Evolutionary conservation across 495 filamentous ascomycete species (phyloP).

Genomic region (Immersiella caudata): DNA sequence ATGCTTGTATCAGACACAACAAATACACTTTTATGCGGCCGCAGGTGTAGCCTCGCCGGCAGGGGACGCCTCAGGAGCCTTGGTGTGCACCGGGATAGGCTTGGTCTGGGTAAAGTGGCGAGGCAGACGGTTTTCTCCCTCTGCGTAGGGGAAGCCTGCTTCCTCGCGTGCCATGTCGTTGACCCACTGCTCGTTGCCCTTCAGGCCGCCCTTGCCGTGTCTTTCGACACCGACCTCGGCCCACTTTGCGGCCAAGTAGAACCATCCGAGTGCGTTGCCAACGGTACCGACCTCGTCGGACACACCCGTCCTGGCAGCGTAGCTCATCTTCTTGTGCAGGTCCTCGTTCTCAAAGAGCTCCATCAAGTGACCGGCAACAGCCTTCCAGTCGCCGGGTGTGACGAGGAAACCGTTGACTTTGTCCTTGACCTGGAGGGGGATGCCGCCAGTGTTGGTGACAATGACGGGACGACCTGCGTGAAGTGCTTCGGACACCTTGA

Average conservation of each 20-base stretch:
- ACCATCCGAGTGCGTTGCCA: constrained; percentile 76
- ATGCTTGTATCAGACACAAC: constrained; percentile 1
- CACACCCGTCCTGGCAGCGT: constrained; percentile 66
- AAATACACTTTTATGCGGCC: constrained; percentile 8
- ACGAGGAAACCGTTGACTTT: constrained; percentile 78
- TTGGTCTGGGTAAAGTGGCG: constrained; percentile 47
- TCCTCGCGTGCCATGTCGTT: constrained; percentile 77
- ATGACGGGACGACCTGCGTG: constrained; percentile 86
- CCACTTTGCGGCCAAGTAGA: constrained; percentile 72
- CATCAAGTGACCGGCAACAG: constrained; percentile 71
- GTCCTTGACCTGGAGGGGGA: constrained; percentile 78
- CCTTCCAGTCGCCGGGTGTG: constrained; percentile 68
- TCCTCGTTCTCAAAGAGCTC: constrained; percentile 68
- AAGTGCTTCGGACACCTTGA: constrained; percentile 86
- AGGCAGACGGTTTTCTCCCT: constrained; percentile 64
- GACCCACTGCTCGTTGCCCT: constrained; percentile 64
- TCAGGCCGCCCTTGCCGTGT: constrained; percentile 42
- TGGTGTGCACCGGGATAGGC: constrained; percentile 23
- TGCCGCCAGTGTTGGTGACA: constrained; percentile 76
- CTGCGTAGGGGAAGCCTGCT: constrained; percentile 59
- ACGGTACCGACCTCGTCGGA: constrained; percentile 85
- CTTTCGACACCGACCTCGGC: constrained; percentile 46
- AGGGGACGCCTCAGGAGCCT: constrained; percentile 19
- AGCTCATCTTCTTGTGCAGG: constrained; percentile 66
- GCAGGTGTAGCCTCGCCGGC: not conserved